Percentiles rank a stretch among this genome's conserved stretches.
These are phyloP conservation scores for Beauveria australis DNA, from an alignment of 2,329 filamentous ascomycete genomes.

Conservation along the genomic window DNA sequence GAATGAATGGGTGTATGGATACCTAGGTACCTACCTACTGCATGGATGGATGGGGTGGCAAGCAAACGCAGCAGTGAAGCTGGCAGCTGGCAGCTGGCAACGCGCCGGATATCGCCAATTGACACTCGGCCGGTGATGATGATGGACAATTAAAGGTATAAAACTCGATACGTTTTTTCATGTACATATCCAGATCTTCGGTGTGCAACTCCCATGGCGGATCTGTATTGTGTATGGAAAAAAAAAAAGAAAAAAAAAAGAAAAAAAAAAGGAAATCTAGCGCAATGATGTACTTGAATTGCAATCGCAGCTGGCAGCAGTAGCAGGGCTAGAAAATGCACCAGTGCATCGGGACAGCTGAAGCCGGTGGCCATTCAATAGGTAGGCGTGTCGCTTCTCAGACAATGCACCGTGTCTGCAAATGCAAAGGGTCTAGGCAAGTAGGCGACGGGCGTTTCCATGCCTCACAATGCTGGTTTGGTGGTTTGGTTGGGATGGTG, in stretches of 20 bases:
- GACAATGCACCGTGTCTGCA: neutral
- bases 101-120: neutral
- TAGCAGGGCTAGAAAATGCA: neutral
- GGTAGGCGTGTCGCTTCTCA: neutral
- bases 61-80: neutral
- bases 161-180: too few relatives aligned
- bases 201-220: too few relatives aligned
- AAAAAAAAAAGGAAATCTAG: neutral
- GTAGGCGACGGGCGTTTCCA: neutral
- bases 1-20: neutral
- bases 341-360: neutral
- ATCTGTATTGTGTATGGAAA: too few relatives aligned
- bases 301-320: neutral
- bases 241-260: too few relatives aligned
- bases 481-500: neutral
- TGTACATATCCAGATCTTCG: too few relatives aligned
- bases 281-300: neutral
- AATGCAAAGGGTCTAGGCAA: neutral
- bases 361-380: neutral
- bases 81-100: constrained; percentile 1
- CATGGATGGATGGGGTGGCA: neutral
- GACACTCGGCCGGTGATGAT: neutral
- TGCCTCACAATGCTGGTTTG: neutral
- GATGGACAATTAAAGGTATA: too few relatives aligned
- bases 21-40: too few relatives aligned